Evolutionary conservation across 805 yeast genomes (phyloP), one percentile per base, ranked within the genome.

Genomic region (Candida ipomoeae): DNA sequence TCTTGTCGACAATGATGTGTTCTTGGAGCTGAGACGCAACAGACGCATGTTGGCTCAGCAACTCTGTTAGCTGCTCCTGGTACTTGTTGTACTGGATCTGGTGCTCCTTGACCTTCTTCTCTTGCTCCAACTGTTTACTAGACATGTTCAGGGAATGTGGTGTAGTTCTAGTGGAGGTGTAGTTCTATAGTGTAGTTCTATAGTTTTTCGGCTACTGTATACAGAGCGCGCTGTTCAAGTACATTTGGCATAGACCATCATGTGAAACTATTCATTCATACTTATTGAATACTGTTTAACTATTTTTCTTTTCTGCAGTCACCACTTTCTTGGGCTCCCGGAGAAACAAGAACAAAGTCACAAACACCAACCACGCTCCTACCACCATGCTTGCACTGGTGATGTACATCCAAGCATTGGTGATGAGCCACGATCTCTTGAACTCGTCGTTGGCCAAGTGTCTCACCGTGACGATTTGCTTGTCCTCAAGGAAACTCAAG

Each of bases 371-470:
- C 95, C 97, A 94, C 0, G 85, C 87, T 23, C 70, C 60, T 31
- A 85, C 81, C 20, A 95, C 96, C 33, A 84, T 70, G 3, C 68
- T 69, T 14, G 91, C 84, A 44, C 90, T 78, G 20, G 87, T 76
- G 54, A 92, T 69, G 66, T 94, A 94, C 46, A 91, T 89, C 96
- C 97, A 89, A 1, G 97, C 81, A 68, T 91, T 91, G 29, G 96
- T 77, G 62, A 94, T 92, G 53, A 87, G 88, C 92, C 94, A 94
- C 40, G 95, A 85, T 69, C 98, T 82, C 54, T 85, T 84, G 74
- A 83, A 94, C 73, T 95, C 99, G 65, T 94, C 96, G 67, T 91
- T 92, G 52, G 98, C 97, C 62, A 88, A 78, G 68, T 94, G 98
- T 67, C 98, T 83, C 43, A 94, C 84, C 2, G 98, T 83, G 48